Evolutionary conservation across 306 rosid species (phyloP).

Genomic region (Prunus padus): DNA sequence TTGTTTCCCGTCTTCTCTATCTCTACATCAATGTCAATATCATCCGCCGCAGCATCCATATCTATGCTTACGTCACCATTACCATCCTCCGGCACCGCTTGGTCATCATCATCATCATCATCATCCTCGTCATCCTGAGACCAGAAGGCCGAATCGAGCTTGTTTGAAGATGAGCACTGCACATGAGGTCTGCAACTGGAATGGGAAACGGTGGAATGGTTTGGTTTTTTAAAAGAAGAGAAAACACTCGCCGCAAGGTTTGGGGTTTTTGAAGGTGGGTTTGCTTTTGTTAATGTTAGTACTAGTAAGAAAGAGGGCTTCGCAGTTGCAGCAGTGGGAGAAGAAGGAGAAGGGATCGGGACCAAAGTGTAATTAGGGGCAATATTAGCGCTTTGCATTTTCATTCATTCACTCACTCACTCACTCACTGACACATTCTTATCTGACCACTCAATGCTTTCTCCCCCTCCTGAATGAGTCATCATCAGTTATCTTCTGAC

Average conservation of each 20-base stretch:
- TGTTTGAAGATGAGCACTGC: slow-evolving; percentile 29
- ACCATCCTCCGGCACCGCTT: background rate
- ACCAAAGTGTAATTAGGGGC: background rate
- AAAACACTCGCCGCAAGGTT: background rate
- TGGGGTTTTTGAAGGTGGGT: background rate
- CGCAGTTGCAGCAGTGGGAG: background rate
- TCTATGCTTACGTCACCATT: background rate
- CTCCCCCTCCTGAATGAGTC: no score
- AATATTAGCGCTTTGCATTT: background rate
- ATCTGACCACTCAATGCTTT: background rate
- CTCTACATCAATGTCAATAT: slow-evolving; percentile 27
- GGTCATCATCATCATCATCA: background rate
- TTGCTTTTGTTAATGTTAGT: background rate
- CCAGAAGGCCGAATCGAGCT: slow-evolving; percentile 25
- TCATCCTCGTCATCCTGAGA: background rate
- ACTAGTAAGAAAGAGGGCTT: background rate
- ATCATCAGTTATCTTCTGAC: no score
- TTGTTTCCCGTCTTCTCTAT: slow-evolving; percentile 53
- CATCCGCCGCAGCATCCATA: background rate
- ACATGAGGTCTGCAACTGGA: background rate
- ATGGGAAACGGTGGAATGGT: background rate
- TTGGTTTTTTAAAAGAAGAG: background rate
- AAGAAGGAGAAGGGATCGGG: background rate
- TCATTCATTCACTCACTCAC: background rate
- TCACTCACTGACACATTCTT: background rate